Percentiles rank a stretch among this genome's conserved stretches.
Evolutionary conservation across 2,329 filamentous ascomycete genomes (phyloP).

Genomic region (Metarhizium guizhouense): DNA sequence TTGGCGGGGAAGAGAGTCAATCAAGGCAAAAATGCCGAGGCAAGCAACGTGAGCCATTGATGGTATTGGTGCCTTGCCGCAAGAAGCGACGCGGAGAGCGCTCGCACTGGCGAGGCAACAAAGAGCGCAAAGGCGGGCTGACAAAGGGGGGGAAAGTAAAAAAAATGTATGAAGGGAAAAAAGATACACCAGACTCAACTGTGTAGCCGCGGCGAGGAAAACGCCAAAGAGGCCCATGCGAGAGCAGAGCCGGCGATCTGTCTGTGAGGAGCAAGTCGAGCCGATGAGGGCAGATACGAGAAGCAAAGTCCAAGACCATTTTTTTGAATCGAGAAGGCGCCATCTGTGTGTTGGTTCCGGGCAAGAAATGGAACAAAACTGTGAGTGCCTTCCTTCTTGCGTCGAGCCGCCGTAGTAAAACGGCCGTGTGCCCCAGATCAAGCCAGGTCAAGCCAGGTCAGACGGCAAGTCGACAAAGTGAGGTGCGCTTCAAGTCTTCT

Average conservation of each 20-base stretch:
- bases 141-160: too few relatives aligned
- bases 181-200: neutral
- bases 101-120: neutral
- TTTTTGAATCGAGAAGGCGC: neutral
- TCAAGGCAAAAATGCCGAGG: neutral
- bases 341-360: neutral
- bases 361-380: neutral
- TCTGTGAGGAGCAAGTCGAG: neutral
- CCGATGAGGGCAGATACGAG: neutral
- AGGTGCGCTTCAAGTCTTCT: too few relatives aligned
- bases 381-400: neutral
- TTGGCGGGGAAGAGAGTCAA: neutral
- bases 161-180: too few relatives aligned
- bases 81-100: neutral
- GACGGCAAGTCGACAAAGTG: too few relatives aligned
- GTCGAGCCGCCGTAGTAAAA: neutral
- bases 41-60: neutral
- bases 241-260: neutral
- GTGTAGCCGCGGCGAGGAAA: neutral
- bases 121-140: neutral
- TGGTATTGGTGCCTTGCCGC: neutral
- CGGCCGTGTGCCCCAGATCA: too few relatives aligned
- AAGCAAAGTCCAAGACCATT: neutral
- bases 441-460: too few relatives aligned
- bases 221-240: neutral